Evolutionary conservation across 768 basidiomycete genomes (phyloP), one percentile per base, ranked within the genome.

Genomic region (Lactarius hengduanensis): DNA sequence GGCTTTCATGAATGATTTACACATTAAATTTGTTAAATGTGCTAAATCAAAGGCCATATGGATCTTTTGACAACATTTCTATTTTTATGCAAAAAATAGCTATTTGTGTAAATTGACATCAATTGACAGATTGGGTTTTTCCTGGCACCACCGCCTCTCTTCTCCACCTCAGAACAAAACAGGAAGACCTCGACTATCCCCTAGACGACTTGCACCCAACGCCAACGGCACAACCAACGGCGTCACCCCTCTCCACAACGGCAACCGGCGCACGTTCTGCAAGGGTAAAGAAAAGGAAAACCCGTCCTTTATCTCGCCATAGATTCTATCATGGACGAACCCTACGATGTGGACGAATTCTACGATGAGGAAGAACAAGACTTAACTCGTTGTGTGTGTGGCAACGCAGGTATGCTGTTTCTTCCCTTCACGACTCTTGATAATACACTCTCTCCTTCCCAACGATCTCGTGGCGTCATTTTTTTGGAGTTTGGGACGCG

Each of bases 341-440:
- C n/a, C n/a, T n/a, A n/a, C n/a, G n/a, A n/a, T n/a, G n/a, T n/a
- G n/a, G n/a, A n/a, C n/a, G 74, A 57, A 70, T 79, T 28, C 26
- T 28, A 28, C 28, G 78, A 79, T 54, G 82, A 81, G 62, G 87
- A 88, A 72, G 88, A 85, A 58, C 77, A 78, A 61, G 83, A 84
- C 40, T 74, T 85, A 66, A 95, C 93, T 74, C 88, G 93, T 70
- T 96, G 93, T 76, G 83, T 94, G 60, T 96, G 93, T 80, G 90
- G 90, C 69, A 88, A 85, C 77, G 82, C 86, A 69, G 90, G 90
- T 93, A 72, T 73, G 86, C 79, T 70, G 69, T 57, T 66, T 65
- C 50, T 57, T 62, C 66, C 64, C 50, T 40, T 62, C 43, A 32
- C 62, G 63, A 63, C 65, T 67, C 45, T 7, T 43, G n/a, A 50